Base-by-base conservation (phyloP, 139 green algal species). In the Pleodorina starrii region DNA sequence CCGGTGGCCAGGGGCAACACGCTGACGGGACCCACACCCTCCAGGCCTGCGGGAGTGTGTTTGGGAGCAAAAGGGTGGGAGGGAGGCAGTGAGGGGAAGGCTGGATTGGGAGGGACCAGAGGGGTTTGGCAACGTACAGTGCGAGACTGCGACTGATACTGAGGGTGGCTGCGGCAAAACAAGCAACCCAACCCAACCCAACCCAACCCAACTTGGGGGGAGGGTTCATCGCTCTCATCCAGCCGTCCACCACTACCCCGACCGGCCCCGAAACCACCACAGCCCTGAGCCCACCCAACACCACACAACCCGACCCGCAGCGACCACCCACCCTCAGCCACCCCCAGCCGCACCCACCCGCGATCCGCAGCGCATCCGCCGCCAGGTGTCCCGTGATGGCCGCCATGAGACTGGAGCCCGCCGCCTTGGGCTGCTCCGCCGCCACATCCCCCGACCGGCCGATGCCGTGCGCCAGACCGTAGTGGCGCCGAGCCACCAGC, bases 391-490 rank as follows among this genome's bases (percentile, higher is more conserved):
- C 96, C 60, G 91, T 92, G 6, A 99, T 75, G 69, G 96, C 95
- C 3, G 93, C 93, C 51, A 99, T 89, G 38, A 99, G 92, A 0
- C 96, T 98, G 9, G 96, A 99, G 7, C 97, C 98, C n/a, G 96
- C 95, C n/a, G 95, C 96, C 93, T 99, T 99, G 72, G 98, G 98
- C 86, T 99, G 98, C 91, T 99, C 97, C 25, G 98, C 98, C 5
- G 96, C 90, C 35, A 99, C 91, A 90, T 99, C 96, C 0, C 98
- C 98, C 0, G 93, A 97, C 0, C 98, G 89, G 0, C 98, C 98
- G 38, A 99, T 98, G 77, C 98, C 98, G 81, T 99, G 98, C 1
- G 97, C 95, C 17, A 99, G 88, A 35, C 94, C 76, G 84, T 91
- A 98, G 90, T 99, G 93, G 7, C 97, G 82, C 16, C 90, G 79